A percentile compares a stretch with the other conserved stretches of the same genome.
Conservation (phyloP, 371 early-diverging fungal genomes). For the Phascolomyces articulosus region DNA sequence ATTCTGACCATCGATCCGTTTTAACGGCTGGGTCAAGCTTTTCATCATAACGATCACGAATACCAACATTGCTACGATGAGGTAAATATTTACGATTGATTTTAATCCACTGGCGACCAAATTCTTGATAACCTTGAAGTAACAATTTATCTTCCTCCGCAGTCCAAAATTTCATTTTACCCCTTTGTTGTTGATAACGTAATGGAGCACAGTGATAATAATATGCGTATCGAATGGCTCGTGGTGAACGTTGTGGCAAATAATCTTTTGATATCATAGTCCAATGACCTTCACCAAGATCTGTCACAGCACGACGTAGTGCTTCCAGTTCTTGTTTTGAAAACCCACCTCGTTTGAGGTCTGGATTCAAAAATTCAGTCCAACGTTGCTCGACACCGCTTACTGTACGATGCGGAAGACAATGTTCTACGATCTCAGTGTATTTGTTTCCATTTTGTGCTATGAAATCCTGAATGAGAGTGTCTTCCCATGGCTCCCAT, state of each 20-base stretch:
- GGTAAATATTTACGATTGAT: slow-evolving; percentile 29
- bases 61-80: slow-evolving; percentile 14
- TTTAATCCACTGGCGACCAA: slow-evolving; percentile 29
- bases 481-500: slow-evolving; percentile 51
- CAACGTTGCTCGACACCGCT: slow-evolving; percentile 27
- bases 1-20: slow-evolving; percentile 26
- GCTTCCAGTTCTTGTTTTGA: slow-evolving; percentile 19
- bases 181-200: not conserved
- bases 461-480: slow-evolving; percentile 30
- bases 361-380: slow-evolving; percentile 25
- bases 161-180: slow-evolving; percentile 23
- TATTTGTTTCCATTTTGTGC: slow-evolving; percentile 36
- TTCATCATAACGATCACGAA: slow-evolving; percentile 23
- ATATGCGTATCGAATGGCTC: not conserved
- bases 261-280: slow-evolving; percentile 17
- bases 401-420: slow-evolving; percentile 36
- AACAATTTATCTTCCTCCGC: slow-evolving; percentile 35
- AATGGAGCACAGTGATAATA: not conserved
- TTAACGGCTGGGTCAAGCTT: slow-evolving; percentile 14
- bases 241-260: slow-evolving; percentile 34
- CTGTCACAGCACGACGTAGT: slow-evolving; percentile 17
- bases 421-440: slow-evolving; percentile 31
- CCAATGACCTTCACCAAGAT: slow-evolving; percentile 31
- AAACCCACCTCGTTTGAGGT: slow-evolving; percentile 31
- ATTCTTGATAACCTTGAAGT: slow-evolving; percentile 22